A percentile compares a stretch with the other conserved stretches of the same genome.
These are phyloP conservation scores for Barnettozyma hawaiiensis DNA, from an alignment of 1,139 yeast genomes.

Conservation along the genomic window DNA sequence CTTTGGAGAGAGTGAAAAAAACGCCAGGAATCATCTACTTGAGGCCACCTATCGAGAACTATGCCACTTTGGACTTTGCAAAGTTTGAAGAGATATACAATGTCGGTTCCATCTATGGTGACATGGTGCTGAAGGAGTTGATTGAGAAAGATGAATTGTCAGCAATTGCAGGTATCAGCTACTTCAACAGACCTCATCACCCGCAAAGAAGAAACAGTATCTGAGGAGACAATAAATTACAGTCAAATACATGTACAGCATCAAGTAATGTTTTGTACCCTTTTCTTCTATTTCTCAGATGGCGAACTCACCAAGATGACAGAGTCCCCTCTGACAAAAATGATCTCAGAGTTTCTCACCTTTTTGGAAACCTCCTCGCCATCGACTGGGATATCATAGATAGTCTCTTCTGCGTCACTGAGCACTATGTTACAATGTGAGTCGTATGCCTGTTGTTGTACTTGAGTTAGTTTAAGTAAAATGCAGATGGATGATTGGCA, in stretches of 20 bases:
- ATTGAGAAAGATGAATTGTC: conserved; percentile 53
- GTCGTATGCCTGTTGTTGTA: conserved; percentile 59
- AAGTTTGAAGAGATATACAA: conserved; percentile 85
- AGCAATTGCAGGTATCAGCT: conserved; percentile 48
- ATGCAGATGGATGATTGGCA: neutral
- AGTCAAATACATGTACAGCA: no score
- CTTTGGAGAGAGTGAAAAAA: conserved; percentile 77
- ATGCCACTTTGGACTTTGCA: conserved; percentile 87
- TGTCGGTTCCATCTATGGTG: conserved; percentile 77
- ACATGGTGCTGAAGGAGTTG: conserved; percentile 48
- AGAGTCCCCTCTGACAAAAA: conserved; percentile 93
- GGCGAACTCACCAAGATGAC: conserved; percentile 70
- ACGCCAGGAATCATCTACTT: conserved; percentile 86
- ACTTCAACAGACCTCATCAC: conserved; percentile 28
- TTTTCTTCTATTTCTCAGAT: conserved; percentile 20
- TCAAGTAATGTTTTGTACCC: no score
- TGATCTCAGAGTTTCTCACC: conserved; percentile 77
- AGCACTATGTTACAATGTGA: conserved; percentile 94
- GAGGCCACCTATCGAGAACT: conserved; percentile 90
- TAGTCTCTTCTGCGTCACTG: conserved; percentile 87
- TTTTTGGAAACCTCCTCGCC: conserved; percentile 28
- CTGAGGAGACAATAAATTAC: neutral
- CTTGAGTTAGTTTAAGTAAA: conserved; percentile 13
- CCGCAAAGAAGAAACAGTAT: conserved; percentile 60
- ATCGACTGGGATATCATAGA: conserved; percentile 52